Percentiles rank a stretch among this genome's conserved stretches.
phyloP scores from a whole-genome alignment of 2,329 filamentous ascomycete species.

The Cladosporium phlei region DNA sequence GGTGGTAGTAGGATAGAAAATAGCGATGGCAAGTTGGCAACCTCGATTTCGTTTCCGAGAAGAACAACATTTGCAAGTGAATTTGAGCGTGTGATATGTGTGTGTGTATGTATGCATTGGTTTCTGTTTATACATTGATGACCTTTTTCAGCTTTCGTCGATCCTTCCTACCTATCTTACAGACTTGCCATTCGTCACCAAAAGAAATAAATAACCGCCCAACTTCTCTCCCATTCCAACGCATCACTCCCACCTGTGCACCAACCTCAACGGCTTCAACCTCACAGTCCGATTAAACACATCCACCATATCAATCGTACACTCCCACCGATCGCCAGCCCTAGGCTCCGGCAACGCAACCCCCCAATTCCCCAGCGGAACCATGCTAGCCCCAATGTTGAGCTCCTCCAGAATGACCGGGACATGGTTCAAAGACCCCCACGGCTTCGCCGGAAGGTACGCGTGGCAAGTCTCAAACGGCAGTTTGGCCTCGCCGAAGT shows the following conservation, averaged over 20 bases:
- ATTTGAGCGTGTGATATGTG: too few relatives aligned
- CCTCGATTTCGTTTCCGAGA: too few relatives aligned
- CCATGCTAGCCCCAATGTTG: constrained; percentile 19
- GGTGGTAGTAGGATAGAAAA: too few relatives aligned
- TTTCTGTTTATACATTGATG: too few relatives aligned
- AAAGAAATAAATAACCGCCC: too few relatives aligned
- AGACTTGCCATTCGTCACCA: too few relatives aligned
- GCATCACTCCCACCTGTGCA: constrained; percentile 18
- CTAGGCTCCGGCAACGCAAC: constrained; percentile 17
- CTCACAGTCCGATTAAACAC: constrained; percentile 29
- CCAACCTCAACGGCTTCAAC: constrained; percentile 36
- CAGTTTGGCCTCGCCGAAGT: constrained; percentile 50
- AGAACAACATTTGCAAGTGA: too few relatives aligned
- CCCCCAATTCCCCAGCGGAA: constrained; percentile 14
- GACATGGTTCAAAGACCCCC: background rate
- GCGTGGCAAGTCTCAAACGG: constrained; percentile 43
- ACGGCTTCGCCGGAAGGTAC: constrained; percentile 22
- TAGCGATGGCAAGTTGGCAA: too few relatives aligned
- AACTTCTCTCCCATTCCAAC: too few relatives aligned
- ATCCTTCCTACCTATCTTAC: too few relatives aligned
- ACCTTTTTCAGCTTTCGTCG: too few relatives aligned
- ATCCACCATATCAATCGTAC: constrained; percentile 35
- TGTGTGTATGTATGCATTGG: too few relatives aligned
- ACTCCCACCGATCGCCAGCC: constrained; percentile 45
- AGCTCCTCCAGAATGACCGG: constrained; percentile 22